These are phyloP conservation scores for Lanmaoa pseudosensibilis DNA, from an alignment of 768 basidiomycete genomes.

Conservation along the genomic window DNA sequence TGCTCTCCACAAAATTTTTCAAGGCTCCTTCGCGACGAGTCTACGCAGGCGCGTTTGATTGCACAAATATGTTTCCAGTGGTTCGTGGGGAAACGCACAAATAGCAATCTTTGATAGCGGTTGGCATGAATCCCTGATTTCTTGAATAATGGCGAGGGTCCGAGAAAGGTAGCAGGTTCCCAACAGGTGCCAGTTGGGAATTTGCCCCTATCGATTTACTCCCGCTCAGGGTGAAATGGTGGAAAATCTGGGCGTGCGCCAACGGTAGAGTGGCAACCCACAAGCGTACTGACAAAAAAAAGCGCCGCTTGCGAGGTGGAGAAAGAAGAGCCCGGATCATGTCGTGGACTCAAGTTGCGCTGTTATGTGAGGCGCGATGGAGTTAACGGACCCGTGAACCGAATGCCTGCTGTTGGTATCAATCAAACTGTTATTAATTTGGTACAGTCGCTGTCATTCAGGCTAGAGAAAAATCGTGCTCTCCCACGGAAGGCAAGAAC, in stretches of 20 bases:
- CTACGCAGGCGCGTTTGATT: background rate
- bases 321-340: too few relatives aligned
- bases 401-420: too few relatives aligned
- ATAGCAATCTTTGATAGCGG: background rate
- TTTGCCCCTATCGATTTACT: background rate
- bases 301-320: background rate
- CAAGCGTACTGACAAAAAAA: background rate
- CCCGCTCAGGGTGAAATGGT: background rate
- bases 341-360: background rate
- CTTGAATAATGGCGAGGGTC: background rate
- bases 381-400: background rate
- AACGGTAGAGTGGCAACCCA: background rate
- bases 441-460: background rate
- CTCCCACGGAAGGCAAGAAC: too few relatives aligned
- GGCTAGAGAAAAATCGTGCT: too few relatives aligned
- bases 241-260: background rate
- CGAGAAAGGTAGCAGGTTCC: too few relatives aligned
- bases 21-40: background rate
- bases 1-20: background rate
- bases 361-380: background rate
- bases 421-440: background rate
- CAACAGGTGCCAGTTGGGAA: background rate
- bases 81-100: background rate
- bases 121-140: background rate
- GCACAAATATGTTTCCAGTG: background rate